A percentile compares a stretch with the other conserved stretches of the same genome.
Conservation (phyloP, 352 stramenopile genomes). For the Plasmopara viticola region DNA sequence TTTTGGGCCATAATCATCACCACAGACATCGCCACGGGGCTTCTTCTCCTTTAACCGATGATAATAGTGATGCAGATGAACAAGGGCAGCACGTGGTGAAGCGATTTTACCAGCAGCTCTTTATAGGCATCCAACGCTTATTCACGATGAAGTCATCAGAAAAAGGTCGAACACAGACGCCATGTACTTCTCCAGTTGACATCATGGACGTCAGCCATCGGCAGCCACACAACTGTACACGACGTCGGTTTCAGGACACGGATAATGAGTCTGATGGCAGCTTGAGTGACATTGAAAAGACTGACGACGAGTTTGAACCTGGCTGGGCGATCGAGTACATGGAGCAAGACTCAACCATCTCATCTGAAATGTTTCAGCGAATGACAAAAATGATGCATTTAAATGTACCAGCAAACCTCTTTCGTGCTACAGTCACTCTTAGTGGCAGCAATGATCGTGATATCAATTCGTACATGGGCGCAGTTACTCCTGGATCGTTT, state of each 20-base stretch:
- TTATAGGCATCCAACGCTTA: conserved; percentile 38
- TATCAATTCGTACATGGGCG: conserved; percentile 35
- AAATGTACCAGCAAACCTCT: conserved; percentile 64
- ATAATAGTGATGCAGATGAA: too few species aligned
- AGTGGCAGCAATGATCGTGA: conserved; percentile 15
- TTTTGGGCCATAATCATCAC: conserved; percentile 4
- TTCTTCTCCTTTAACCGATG: too few species aligned
- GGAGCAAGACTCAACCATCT: conserved; percentile 57
- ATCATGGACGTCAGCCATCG: conserved; percentile 27
- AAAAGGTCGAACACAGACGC: conserved; percentile 43
- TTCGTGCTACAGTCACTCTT: conserved; percentile 57
- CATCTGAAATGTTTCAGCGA: conserved; percentile 49
- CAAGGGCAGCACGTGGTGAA: conserved; percentile 34
- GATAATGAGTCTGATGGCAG: conserved; percentile 9
- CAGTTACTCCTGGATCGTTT: conserved; percentile 70
- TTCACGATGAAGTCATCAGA: conserved; percentile 23
- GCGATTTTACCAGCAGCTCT: conserved; percentile 49
- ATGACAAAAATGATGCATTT: conserved; percentile 84
- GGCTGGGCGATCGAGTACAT: conserved; percentile 80
- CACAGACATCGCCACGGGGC: conserved; percentile 1
- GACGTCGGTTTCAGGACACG: not conserved
- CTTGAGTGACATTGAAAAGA: conserved; percentile 6
- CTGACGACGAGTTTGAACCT: conserved; percentile 34
- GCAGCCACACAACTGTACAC: conserved; percentile 4
- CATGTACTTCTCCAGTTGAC: conserved; percentile 57